Conservation (phyloP, 1,284 basidiomycete genomes). For the Trametes polyzona region DNA sequence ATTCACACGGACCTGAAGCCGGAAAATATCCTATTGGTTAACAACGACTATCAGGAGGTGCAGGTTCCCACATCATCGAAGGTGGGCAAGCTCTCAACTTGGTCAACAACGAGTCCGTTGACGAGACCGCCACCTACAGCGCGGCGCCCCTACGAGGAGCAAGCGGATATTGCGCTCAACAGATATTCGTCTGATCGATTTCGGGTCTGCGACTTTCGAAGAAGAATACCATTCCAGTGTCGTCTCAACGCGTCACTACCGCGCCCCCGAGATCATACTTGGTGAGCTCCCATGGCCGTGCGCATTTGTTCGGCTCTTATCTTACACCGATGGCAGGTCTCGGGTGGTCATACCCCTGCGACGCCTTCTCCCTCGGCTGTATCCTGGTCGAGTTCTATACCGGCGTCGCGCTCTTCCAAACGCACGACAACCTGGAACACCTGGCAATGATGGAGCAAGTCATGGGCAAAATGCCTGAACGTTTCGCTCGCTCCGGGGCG, state of each 20-base stretch:
- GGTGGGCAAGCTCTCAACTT: background rate
- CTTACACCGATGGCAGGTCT: slow-evolving; percentile 60
- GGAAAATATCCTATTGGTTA: slow-evolving; percentile 95
- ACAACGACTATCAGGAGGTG: slow-evolving; percentile 74
- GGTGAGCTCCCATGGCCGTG: slow-evolving; percentile 56
- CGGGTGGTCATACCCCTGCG: slow-evolving; percentile 98
- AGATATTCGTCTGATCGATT: slow-evolving; percentile 97
- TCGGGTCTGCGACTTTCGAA: slow-evolving; percentile 98
- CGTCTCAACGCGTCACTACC: slow-evolving; percentile 97
- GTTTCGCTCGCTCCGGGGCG: slow-evolving; percentile 73
- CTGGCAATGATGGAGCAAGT: slow-evolving; percentile 99
- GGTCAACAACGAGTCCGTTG: slow-evolving; percentile 58
- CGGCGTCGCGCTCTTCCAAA: slow-evolving; percentile 97
- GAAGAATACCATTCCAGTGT: slow-evolving; percentile 98
- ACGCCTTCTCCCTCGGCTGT: slow-evolving; percentile 98
- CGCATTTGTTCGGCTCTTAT: slow-evolving; percentile 3
- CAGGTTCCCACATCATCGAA: slow-evolving; percentile 45
- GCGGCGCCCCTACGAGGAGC: slow-evolving; percentile 59
- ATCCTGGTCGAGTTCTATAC: slow-evolving; percentile 99
- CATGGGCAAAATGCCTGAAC: slow-evolving; percentile 94
- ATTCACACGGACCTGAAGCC: slow-evolving; percentile 99
- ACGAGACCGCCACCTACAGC: slow-evolving; percentile 43
- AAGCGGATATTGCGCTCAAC: slow-evolving; percentile 86
- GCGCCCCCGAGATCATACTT: slow-evolving; percentile 98
- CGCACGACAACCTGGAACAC: slow-evolving; percentile 98